Evolutionary conservation across 2,329 filamentous ascomycete genomes (phyloP).

Genomic region (Scortechinia acanthostroma): DNA sequence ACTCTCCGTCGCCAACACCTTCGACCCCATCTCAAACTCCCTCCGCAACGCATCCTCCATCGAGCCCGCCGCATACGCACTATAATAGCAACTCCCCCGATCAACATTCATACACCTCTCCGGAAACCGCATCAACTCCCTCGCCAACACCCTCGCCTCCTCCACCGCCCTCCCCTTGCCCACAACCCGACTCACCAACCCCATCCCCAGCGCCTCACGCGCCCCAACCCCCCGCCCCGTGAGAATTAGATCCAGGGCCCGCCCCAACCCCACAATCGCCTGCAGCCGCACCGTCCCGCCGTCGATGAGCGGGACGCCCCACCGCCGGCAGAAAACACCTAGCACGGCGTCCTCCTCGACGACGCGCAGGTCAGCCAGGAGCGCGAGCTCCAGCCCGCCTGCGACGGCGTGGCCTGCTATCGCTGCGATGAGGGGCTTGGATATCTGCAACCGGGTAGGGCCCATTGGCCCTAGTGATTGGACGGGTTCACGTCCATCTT

Average conservation of each 20-base stretch:
- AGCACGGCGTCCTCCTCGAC: conserved; percentile 43
- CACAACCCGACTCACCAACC: conserved; percentile 42
- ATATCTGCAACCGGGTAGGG: conserved; percentile 36
- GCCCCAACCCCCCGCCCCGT: conserved; percentile 40
- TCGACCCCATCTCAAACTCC: conserved; percentile 34
- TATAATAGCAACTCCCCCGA: conserved; percentile 36
- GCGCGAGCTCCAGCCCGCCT: conserved; percentile 40
- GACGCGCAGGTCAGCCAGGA: conserved; percentile 43
- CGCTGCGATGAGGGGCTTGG: conserved; percentile 42
- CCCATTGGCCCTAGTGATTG: conserved; percentile 41
- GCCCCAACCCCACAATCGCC: conserved; percentile 38
- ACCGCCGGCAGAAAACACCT: conserved; percentile 45
- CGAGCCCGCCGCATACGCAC: conserved; percentile 33
- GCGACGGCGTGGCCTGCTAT: conserved; percentile 44
- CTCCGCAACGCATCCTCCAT: conserved; percentile 39
- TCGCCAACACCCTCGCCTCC: conserved; percentile 37
- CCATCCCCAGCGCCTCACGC: conserved; percentile 38
- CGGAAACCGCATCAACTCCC: conserved; percentile 36
- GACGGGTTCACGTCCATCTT: too few relatives aligned
- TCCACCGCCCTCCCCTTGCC: conserved; percentile 36
- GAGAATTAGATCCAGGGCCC: conserved; percentile 47
- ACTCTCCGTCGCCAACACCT: conserved; percentile 32
- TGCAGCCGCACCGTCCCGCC: conserved; percentile 42
- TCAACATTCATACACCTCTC: conserved; percentile 42
- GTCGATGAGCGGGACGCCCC: conserved; percentile 40